Base-by-base conservation (phyloP, 768 basidiomycete genomes). In the Rhodotorula paludigena region DNA sequence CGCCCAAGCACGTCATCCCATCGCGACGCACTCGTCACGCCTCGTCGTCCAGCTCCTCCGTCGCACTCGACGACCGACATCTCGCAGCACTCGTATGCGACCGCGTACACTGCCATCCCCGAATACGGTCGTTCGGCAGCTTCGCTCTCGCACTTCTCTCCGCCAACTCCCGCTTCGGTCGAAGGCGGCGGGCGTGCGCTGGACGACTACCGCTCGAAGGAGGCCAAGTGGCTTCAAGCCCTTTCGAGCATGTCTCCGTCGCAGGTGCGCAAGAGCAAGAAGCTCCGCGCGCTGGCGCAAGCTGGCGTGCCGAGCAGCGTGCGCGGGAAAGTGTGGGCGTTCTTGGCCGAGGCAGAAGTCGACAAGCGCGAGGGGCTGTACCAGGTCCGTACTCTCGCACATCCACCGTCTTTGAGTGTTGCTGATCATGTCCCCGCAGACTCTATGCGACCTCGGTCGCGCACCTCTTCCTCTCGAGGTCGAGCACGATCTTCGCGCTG, bases 301-400 rank as follows among this genome's bases (percentile, higher is more conserved):
- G 88, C 90, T n/a, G 82, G 82, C 32, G 87, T 92, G 1, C 90
- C 90, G 0, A 85, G 87, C 16, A 89, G 87, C 18, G 89, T 92
- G 33, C 82, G 90, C 16, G 91, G 89, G 71, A 83, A 86, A 23
- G 89, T 91, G 6, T 92, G 90, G 90, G 39, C 47, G 39, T 72
- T 64, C 28, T n/a, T 72, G 2, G 63, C 65, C 0, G 64, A 59
- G 28, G 52, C 35, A 3, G 53, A 47, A 5, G 32, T 0, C 0
- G 61, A 60, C 38, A 47, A 36, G 25, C 15, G 42, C n/a, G 35
- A 32, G 15, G 65, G 58, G 3, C 25, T 64, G 4, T 66, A 41
- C 41, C 25, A 48, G 52, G 69, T 71, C 11, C 25, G 66, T n/a
- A 10, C 25, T n/a, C 4, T 30, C 35, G n/a, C 39, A 28, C 33